Evolutionary conservation across 2,329 filamentous ascomycete genomes (phyloP).

Genomic region (Chaetomium sp.): DNA sequence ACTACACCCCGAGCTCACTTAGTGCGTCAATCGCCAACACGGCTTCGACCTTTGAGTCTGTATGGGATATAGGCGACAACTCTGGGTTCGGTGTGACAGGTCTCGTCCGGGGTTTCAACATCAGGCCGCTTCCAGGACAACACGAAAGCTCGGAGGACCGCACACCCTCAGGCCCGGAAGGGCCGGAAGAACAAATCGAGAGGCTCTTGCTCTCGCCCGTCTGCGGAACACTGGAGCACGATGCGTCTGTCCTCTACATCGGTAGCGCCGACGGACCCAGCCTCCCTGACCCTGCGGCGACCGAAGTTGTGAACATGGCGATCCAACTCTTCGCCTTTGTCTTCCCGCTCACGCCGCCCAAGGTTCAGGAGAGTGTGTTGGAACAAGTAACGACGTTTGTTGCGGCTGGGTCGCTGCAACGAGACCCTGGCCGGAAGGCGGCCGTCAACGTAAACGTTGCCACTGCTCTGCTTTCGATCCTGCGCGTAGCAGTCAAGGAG

Average conservation of each 20-base stretch:
- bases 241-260: conserved; percentile 79
- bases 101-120: conserved; percentile 74
- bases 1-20: conserved; percentile 79
- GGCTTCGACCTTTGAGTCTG: conserved; percentile 84
- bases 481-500: conserved; percentile 84
- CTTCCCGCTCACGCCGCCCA: conserved; percentile 83
- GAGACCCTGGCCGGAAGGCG: conserved; percentile 84
- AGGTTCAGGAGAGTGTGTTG: conserved; percentile 92
- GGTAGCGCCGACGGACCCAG: conserved; percentile 52
- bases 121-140: conserved; percentile 70
- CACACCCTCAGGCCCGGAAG: conserved; percentile 53
- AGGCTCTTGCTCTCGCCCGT: conserved; percentile 67
- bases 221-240: conserved; percentile 83
- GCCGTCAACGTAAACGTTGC: conserved; percentile 91
- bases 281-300: conserved; percentile 78
- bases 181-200: conserved; percentile 67
- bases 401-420: conserved; percentile 75
- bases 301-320: conserved; percentile 91
- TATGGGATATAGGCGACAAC: conserved; percentile 96
- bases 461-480: conserved; percentile 73
- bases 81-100: conserved; percentile 92
- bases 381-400: conserved; percentile 91
- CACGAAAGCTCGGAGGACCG: conserved; percentile 55
- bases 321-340: conserved; percentile 92
- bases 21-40: conserved; percentile 91